A percentile compares a stretch with the other conserved stretches of the same genome.
Evolutionary conservation across 2,329 filamentous ascomycete species (phyloP).

Genomic region (Exserohilum rostratum): DNA sequence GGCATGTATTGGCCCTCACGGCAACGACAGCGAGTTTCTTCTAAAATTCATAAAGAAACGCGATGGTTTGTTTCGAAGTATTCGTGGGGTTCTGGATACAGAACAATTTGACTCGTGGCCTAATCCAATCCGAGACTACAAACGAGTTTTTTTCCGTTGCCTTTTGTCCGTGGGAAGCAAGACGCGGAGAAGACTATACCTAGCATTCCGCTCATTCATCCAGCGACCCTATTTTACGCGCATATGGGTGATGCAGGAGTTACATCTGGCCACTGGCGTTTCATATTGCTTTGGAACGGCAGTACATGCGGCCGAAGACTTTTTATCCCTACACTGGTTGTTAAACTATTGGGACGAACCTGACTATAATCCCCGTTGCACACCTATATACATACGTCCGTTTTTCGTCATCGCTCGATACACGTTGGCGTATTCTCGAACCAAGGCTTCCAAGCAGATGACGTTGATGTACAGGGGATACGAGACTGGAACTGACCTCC

Average conservation of each 20-base stretch:
- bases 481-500: too few species aligned
- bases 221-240: neutral
- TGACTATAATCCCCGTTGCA: too few species aligned
- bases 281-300: neutral
- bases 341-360: neutral
- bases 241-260: slow-evolving; percentile 1
- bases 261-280: neutral
- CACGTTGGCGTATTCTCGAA: neutral
- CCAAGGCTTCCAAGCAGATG: neutral
- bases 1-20: neutral
- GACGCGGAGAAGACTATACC: neutral
- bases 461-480: too few species aligned
- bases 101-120: neutral
- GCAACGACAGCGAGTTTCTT: neutral
- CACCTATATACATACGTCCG: accelerated
- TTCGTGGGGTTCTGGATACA: too few species aligned
- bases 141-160: neutral
- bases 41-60: accelerated
- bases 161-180: neutral
- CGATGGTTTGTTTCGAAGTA: neutral
- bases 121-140: neutral
- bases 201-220: neutral
- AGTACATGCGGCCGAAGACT: neutral
- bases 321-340: neutral
- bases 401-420: neutral